These are phyloP conservation scores for Cytospora paraplurivora DNA, from an alignment of 2,329 filamentous ascomycete genomes.

Conservation along the genomic window DNA sequence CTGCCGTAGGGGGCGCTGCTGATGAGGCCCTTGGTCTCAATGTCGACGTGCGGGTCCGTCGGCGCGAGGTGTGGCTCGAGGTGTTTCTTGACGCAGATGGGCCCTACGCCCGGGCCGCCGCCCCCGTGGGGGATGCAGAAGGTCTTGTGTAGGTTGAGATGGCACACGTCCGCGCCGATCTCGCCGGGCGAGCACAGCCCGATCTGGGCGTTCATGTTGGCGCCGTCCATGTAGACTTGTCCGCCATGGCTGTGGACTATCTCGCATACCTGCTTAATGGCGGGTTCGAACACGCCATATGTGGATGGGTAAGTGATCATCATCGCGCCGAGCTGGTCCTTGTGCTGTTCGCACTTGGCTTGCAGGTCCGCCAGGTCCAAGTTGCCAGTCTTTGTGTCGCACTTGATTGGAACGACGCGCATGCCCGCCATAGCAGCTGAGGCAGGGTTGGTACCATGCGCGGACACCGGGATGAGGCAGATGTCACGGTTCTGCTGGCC, in stretches of 20 bases:
- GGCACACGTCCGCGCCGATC: conserved; percentile 95
- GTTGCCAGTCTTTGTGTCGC: conserved; percentile 83
- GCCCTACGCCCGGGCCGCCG: conserved; percentile 89
- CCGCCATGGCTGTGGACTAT: conserved; percentile 86
- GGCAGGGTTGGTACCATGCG: conserved; percentile 94
- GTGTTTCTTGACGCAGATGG: conserved; percentile 86
- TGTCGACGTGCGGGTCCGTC: conserved; percentile 34
- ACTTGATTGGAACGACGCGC: conserved; percentile 91
- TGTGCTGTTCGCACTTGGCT: conserved; percentile 86
- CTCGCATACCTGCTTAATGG: conserved; percentile 81
- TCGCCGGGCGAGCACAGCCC: conserved; percentile 92
- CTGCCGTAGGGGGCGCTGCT: conserved; percentile 85
- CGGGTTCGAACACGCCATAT: conserved; percentile 91
- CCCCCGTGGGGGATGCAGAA: conserved; percentile 98
- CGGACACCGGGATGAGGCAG: conserved; percentile 91
- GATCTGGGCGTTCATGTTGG: conserved; percentile 98
- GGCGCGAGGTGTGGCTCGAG: conserved; percentile 76
- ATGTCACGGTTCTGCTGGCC: conserved; percentile 76
- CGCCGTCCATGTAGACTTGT: conserved; percentile 97
- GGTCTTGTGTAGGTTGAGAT: conserved; percentile 97
- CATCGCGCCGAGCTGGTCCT: conserved; percentile 82
- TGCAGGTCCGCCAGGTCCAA: conserved; percentile 84
- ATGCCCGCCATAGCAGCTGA: conserved; percentile 95
- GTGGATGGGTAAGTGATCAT: conserved; percentile 98
- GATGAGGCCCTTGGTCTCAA: conserved; percentile 61